Percentiles rank a stretch among this genome's conserved stretches.
Evolutionary conservation across 352 stramenopile species (phyloP).

Genomic region (Blastocystis sp.): DNA sequence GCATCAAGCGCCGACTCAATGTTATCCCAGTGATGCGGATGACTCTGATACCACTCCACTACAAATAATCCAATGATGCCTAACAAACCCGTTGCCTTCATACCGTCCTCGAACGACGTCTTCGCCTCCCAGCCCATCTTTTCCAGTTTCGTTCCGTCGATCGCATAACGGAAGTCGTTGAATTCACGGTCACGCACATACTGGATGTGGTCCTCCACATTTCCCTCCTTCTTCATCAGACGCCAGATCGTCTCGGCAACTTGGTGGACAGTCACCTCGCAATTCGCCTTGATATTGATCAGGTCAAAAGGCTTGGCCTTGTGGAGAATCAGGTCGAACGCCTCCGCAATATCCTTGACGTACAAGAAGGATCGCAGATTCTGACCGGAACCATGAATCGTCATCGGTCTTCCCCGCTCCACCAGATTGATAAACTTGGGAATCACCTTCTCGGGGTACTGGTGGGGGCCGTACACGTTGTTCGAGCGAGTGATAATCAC

Average conservation of each 20-base stretch:
- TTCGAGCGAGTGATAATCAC: constrained; percentile 93
- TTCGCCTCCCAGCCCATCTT: constrained; percentile 80
- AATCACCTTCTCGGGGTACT: constrained; percentile 97
- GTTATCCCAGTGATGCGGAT: constrained; percentile 58
- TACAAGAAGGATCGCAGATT: constrained; percentile 92
- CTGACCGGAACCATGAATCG: constrained; percentile 83
- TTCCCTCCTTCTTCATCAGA: constrained; percentile 63
- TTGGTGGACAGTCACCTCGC: constrained; percentile 70
- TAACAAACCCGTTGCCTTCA: constrained; percentile 61
- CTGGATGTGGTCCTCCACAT: constrained; percentile 66
- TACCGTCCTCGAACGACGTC: constrained; percentile 80
- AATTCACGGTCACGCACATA: constrained; percentile 82
- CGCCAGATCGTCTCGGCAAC: constrained; percentile 79
- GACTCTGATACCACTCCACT: constrained; percentile 59
- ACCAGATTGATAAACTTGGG: constrained; percentile 88
- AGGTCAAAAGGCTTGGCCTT: constrained; percentile 78
- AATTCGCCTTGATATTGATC: constrained; percentile 87
- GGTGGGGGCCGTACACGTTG: constrained; percentile 94
- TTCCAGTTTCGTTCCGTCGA: constrained; percentile 79
- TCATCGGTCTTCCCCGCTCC: constrained; percentile 59
- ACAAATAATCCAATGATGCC: not conserved
- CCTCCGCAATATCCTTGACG: constrained; percentile 85
- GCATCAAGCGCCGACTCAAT: constrained; percentile 55
- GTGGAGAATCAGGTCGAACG: constrained; percentile 89
- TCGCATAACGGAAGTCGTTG: constrained; percentile 91